phyloP scores from a whole-genome alignment of 1,139 yeast genomes.

The Taphrina deformans region DNA sequence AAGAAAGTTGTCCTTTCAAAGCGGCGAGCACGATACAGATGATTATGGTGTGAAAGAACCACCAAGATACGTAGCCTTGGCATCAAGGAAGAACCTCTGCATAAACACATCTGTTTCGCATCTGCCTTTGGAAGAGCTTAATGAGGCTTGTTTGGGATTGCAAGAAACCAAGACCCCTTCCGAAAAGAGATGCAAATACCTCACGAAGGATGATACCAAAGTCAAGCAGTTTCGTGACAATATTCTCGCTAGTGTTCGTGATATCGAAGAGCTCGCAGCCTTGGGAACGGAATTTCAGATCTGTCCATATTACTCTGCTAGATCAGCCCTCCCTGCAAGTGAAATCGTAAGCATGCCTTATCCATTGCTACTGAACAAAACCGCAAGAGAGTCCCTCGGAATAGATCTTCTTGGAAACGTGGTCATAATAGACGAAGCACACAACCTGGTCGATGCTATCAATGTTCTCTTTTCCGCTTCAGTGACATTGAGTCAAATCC shows the following conservation, averaged over 20 bases:
- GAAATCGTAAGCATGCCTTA: conserved; percentile 86
- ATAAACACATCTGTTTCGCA: conserved; percentile 63
- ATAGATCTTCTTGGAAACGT: conserved; percentile 64
- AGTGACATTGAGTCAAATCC: conserved; percentile 56
- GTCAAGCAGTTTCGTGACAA: conserved; percentile 59
- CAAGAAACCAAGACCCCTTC: conserved; percentile 50
- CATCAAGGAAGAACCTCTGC: conserved; percentile 84
- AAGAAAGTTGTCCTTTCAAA: conserved; percentile 61
- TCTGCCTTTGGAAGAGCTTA: conserved; percentile 55
- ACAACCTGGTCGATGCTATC: conserved; percentile 77
- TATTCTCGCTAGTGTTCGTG: conserved; percentile 59
- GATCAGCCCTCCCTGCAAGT: conserved; percentile 57
- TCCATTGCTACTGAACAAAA: conserved; percentile 67
- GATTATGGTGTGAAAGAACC: conserved; percentile 41
- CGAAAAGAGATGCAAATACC: conserved; percentile 54
- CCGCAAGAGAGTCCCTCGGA: conserved; percentile 62
- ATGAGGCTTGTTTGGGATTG: conserved; percentile 79
- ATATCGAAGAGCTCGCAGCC: conserved; percentile 74
- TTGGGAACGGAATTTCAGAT: conserved; percentile 60
- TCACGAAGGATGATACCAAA: conserved; percentile 48
- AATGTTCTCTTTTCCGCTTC: conserved; percentile 66
- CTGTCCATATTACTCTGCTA: conserved; percentile 81
- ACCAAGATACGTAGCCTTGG: conserved; percentile 56
- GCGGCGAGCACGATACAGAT: conserved; percentile 50
- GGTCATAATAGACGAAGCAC: conserved; percentile 89